phyloP scores from a whole-genome alignment of 2,329 filamentous ascomycete genomes.

The Neonectria neomacrospora region DNA sequence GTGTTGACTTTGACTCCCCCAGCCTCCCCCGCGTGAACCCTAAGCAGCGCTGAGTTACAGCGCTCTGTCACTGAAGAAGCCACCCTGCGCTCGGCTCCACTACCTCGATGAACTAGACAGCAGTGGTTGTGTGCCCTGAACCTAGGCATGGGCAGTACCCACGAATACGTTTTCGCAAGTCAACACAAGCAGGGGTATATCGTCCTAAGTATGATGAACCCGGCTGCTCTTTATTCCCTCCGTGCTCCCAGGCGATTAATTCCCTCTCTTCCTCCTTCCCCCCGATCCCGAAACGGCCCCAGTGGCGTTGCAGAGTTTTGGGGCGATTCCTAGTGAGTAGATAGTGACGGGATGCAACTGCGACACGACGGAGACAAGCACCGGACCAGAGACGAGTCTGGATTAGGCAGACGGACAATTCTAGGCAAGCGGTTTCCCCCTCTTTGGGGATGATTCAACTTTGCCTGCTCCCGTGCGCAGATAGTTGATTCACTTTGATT shows the following conservation, averaged over 20 bases:
- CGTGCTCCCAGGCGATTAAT: background rate
- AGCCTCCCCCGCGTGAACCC: constrained; percentile 1
- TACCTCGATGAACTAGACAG: background rate
- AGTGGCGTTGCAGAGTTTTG: constrained; percentile 44
- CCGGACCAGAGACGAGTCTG: constrained; percentile 18
- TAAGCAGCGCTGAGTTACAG: background rate
- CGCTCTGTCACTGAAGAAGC: background rate
- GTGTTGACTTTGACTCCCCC: constrained; percentile 1
- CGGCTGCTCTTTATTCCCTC: no score
- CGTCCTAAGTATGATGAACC: no score
- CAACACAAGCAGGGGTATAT: no score
- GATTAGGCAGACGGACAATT: constrained; percentile 17
- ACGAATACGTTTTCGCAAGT: no score
- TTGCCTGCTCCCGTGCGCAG: background rate
- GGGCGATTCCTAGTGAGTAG: constrained; percentile 34
- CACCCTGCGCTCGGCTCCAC: background rate
- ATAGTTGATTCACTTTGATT: background rate
- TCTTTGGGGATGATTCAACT: background rate
- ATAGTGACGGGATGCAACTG: constrained; percentile 12
- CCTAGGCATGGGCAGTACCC: no score
- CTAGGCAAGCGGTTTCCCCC: background rate
- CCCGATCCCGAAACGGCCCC: constrained; percentile 31
- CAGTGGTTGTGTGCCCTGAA: background rate
- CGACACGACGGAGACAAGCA: constrained; percentile 22
- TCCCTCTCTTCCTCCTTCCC: constrained; percentile 6